phyloP scores from a whole-genome alignment of 2,329 filamentous ascomycete genomes.

The Ascocoryne sarcoides region DNA sequence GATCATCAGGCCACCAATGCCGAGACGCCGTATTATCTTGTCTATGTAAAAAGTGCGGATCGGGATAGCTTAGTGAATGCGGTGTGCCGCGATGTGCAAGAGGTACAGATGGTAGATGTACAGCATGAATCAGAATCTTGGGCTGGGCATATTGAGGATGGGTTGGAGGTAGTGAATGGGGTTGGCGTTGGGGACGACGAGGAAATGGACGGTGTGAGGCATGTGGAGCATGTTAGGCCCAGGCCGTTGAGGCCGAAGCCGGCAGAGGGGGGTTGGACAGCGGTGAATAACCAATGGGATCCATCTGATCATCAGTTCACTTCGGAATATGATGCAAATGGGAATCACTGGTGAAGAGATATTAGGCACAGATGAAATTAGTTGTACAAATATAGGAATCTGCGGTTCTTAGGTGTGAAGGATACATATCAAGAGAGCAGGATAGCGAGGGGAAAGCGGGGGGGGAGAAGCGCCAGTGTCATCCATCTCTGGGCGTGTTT shows the following conservation, averaged over 20 bases:
- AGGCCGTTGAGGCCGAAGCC: constrained; percentile 4
- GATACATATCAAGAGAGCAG: too few relatives aligned
- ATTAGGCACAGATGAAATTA: too few relatives aligned
- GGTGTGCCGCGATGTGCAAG: constrained; percentile 37
- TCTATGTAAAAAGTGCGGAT: constrained; percentile 65
- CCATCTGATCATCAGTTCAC: too few relatives aligned
- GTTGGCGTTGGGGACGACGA: constrained; percentile 7
- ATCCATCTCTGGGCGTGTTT: too few relatives aligned
- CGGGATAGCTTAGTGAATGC: constrained; percentile 51
- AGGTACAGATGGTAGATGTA: constrained; percentile 9
- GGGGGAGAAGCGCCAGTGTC: too few relatives aligned
- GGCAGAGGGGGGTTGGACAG: not conserved
- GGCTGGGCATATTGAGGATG: constrained; percentile 1
- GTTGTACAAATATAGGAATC: too few relatives aligned
- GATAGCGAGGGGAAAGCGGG: too few relatives aligned
- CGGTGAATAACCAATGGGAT: not conserved
- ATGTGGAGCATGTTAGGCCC: constrained; percentile 5
- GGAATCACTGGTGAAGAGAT: constrained; percentile 9
- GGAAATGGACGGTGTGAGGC: constrained; percentile 3
- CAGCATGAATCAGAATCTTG: constrained; percentile 6
- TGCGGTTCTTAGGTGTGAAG: too few relatives aligned
- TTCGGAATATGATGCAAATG: constrained; percentile 16
- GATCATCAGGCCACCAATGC: constrained; percentile 47
- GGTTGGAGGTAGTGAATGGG: not conserved
- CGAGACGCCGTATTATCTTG: constrained; percentile 68